Evolutionary conservation across 2,329 filamentous ascomycete genomes (phyloP).

Genomic region (Fusarium vanettenii): DNA sequence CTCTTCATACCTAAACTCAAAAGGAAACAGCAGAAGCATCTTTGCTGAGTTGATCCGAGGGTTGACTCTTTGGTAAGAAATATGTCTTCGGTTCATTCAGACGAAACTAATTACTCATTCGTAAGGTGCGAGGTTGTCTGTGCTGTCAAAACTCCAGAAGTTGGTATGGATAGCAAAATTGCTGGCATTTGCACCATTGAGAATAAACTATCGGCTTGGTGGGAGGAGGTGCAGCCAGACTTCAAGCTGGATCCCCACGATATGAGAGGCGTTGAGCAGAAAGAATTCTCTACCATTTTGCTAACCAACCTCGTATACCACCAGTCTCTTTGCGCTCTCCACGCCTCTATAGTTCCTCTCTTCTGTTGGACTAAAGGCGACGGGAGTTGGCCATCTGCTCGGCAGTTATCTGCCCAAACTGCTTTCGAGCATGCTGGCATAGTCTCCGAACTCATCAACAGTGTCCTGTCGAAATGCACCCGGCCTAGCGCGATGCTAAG

Average conservation of each 20-base stretch:
- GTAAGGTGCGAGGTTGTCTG: conserved; percentile 16
- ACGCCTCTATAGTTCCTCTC: conserved; percentile 37
- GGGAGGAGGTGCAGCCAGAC: not conserved
- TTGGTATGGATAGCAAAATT: not conserved
- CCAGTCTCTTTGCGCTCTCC: conserved; percentile 33
- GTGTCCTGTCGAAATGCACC: not conserved
- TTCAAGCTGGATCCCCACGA: conserved; percentile 5
- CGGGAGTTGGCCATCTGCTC: conserved; percentile 11
- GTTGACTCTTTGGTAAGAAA: conserved; percentile 17
- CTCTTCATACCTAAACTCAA: not conserved
- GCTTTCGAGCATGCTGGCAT: conserved; percentile 36
- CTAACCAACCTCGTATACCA: conserved; percentile 28
- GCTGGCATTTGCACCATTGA: conserved; percentile 7
- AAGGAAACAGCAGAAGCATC: not conserved
- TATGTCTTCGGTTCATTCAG: too few species aligned
- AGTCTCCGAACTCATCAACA: conserved; percentile 18
- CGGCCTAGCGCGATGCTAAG: conserved; percentile 13
- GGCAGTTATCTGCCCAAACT: conserved; percentile 35
- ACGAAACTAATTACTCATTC: not conserved
- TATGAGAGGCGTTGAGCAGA: not conserved
- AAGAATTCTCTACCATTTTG: conserved; percentile 2
- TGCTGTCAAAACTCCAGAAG: not conserved
- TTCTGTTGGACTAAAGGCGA: conserved; percentile 32
- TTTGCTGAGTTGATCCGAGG: conserved; percentile 18
- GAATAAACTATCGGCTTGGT: conserved; percentile 18